Base-by-base conservation (phyloP, 2,329 filamentous ascomycete species). In the Apiospora arundinis region DNA sequence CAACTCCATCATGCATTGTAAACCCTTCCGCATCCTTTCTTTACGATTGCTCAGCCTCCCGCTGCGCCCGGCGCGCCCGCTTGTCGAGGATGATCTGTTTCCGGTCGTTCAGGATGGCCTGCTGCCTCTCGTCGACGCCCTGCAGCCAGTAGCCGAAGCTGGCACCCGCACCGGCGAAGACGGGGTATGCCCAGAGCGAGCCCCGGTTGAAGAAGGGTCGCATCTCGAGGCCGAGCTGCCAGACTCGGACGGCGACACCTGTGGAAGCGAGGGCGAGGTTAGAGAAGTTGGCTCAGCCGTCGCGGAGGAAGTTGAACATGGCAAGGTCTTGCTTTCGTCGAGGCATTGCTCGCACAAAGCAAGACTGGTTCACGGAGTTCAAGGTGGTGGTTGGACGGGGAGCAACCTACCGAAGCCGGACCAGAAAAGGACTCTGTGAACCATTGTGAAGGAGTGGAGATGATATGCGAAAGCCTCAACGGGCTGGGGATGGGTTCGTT, bases 161-260 rank as follows among this genome's bases (percentile, higher is more conserved):
- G 77, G 92, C 95, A 77, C 95, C 95, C 74, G 94, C 90, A 77
- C 89, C 89, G 72, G 92, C 95, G 84, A 96, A 99, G 77, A 95
- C 85, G 70, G 96, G 96, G 86, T 97, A 99, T 69, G 91, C 94
- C 93, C 94, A 97, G 79, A 97, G 90, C 70, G 92, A 93, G 81
- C 92, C 88, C 80, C 88, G 90, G 85, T 92, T 92, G 89, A 98
- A 94, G 83, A 98, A 92, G 69, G 95, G 96, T 74, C 95, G 94
- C 95, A 97, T 97, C 87, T 99, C 95, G 82, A 99, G 96, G 80
- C 95, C 96, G 82, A 99, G 92, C 85, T 98, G 96, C 94, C 95
- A 98, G 84, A 96, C 90, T 78, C 95, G 93, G 80, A 95, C 92
- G 81, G 93, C 95, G 79, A 98, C 85, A 87, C 96, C 96, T 99